phyloP scores from a whole-genome alignment of 179 eudicot species.

The Gypsophila paniculata region DNA sequence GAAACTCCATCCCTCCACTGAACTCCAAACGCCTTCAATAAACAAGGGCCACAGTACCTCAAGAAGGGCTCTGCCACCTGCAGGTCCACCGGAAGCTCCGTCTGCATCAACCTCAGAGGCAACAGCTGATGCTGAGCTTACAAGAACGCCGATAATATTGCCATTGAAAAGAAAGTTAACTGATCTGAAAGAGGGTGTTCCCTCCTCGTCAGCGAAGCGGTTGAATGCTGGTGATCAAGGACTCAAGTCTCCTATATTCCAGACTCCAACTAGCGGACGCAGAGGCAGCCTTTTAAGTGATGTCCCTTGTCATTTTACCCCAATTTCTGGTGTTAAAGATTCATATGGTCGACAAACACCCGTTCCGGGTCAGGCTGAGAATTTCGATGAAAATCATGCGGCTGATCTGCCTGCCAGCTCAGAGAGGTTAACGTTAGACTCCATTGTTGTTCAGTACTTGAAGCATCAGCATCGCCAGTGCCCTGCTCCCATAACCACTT shows the following conservation, averaged over 20 bases:
- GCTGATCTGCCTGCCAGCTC: conserved; percentile 40
- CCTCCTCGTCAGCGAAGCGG: conserved; percentile 49
- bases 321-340: conserved; percentile 50
- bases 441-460: conserved; percentile 84
- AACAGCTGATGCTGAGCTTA: conserved; percentile 41
- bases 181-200: conserved; percentile 50
- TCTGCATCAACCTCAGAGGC: conserved; percentile 34
- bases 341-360: conserved; percentile 37
- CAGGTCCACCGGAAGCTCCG: conserved; percentile 38
- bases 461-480: conserved; percentile 99
- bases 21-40: conserved; percentile 36
- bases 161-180: conserved; percentile 81
- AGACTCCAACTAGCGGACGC: conserved; percentile 53
- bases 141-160: conserved; percentile 66
- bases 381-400: conserved; percentile 48
- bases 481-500: conserved; percentile 93
- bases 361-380: conserved; percentile 30
- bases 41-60: conserved; percentile 35
- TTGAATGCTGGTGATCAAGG: conserved; percentile 52
- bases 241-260: conserved; percentile 57
- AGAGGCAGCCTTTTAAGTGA: conserved; percentile 55
- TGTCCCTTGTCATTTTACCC: conserved; percentile 40
- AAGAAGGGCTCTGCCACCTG: conserved; percentile 34
- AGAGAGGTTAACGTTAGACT: conserved; percentile 75
- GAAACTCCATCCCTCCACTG: conserved; percentile 35